A percentile compares a stretch with the other conserved stretches of the same genome.
Evolutionary conservation across 148 eudicot species (phyloP).

Genomic region (Rhododendron henanense): DNA sequence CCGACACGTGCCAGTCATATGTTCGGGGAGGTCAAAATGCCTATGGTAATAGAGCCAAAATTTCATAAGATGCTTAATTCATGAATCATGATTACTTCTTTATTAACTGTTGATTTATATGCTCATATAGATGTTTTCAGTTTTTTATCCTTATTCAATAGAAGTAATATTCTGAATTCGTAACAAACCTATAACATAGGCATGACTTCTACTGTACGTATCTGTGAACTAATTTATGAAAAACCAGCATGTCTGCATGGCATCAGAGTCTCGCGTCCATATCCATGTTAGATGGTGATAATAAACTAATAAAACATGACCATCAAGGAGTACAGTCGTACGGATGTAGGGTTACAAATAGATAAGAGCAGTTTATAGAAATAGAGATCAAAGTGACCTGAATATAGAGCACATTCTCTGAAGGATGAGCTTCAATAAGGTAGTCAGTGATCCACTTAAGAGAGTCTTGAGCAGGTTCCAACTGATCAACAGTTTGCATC

Average conservation of each 20-base stretch:
- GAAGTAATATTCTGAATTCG: background rate
- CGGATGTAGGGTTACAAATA: background rate
- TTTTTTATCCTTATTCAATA: too few species aligned
- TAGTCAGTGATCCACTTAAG: constrained; percentile 90
- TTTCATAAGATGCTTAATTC: background rate
- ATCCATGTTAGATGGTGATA: background rate
- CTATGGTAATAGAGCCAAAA: background rate
- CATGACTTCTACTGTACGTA: too few species aligned
- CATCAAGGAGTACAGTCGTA: background rate
- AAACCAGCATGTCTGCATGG: background rate
- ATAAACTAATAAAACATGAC: background rate
- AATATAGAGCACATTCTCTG: constrained; percentile 66
- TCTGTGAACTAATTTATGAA: background rate
- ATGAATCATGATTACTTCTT: background rate
- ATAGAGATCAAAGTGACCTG: constrained; percentile 44
- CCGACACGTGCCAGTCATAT: background rate
- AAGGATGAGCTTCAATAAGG: constrained; percentile 71
- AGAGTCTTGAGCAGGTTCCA: constrained; percentile 65
- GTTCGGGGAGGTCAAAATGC: background rate
- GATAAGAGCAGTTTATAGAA: background rate
- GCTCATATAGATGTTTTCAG: too few species aligned
- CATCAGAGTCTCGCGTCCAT: background rate
- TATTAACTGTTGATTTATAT: background rate
- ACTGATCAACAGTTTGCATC: constrained; percentile 61
- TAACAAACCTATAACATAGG: too few species aligned